Evolutionary conservation across 2,329 filamentous ascomycete genomes (phyloP), one percentile per base, ranked within the genome.

Genomic region (Fusarium beomiforme): DNA sequence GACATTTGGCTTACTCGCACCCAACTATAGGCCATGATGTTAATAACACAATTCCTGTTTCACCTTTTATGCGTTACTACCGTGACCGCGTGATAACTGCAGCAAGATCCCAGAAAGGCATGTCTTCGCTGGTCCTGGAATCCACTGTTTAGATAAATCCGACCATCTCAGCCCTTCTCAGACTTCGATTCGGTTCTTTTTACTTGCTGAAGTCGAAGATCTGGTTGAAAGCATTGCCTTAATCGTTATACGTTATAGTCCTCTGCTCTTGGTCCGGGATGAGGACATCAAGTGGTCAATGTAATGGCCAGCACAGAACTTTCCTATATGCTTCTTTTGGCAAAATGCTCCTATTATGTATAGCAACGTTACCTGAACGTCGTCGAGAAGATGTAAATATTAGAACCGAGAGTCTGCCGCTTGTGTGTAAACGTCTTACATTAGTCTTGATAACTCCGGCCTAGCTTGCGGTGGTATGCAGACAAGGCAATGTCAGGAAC

Each of bases 41-140:
- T 39, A 43, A 56, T 44, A 50, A 59, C 16, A 50, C 42, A 39
- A 26, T 13, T 33, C 9, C 16, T 39, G 59, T 65, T 65, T 65
- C 62, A 59, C 47, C 7, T 13, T 23, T 16, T 34, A 33, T 55
- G 11, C 19, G 14, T 31, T 34, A 7, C 12, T n/a, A 34, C 21
- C 17, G 10, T 24, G n/a, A n/a, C n/a, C n/a, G n/a, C n/a, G n/a
- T n/a, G 47, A 26, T 42, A 13, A n/a, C 29, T 42, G 17, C 10
- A 55, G 29, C 24, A 23, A 7, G 26, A 29, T 55, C 29, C 36
- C 17, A 26, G 36, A 58, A 29, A 37, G 33, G 26, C 16, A 37
- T 53, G 11, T 16, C 23, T 57, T 58, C n/a, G 26, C 44, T 24
- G 14, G 21, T 14, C 26, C 31, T 16, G 16, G 19, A 41, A 12